phyloP scores from a whole-genome alignment of 805 yeast genomes.

The Yarrowia porcina region DNA sequence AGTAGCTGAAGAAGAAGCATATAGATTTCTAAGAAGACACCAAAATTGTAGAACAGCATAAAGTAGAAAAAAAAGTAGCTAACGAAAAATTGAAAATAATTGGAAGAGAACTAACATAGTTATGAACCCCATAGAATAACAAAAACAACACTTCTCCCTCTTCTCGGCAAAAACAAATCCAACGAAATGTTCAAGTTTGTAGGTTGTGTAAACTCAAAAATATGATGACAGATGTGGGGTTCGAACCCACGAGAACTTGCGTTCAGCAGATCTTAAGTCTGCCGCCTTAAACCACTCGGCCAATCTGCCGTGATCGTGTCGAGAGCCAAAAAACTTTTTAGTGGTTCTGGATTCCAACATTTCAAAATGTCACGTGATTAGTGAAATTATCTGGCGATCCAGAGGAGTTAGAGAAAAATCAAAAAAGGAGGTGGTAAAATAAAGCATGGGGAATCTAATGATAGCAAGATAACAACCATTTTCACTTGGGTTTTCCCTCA shows the following conservation, averaged over 20 bases:
- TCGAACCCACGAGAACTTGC: constrained; percentile 40
- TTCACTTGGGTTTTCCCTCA: neutral
- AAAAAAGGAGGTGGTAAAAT: neutral
- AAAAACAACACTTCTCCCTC: neutral
- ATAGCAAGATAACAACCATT: neutral
- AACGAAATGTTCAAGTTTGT: too few species aligned
- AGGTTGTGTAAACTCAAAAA: constrained; percentile 26
- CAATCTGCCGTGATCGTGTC: constrained; percentile 35
- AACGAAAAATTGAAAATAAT: neutral
- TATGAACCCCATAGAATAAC: too few species aligned
- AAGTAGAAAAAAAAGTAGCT: neutral
- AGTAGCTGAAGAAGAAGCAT: too few species aligned
- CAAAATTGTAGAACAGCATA: too few species aligned
- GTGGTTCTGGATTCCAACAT: neutral
- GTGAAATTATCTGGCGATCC: neutral
- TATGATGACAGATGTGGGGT: constrained; percentile 39
- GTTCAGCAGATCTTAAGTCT: constrained; percentile 41
- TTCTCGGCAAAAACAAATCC: neutral
- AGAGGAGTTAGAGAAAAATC: neutral
- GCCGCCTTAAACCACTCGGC: constrained; percentile 41
- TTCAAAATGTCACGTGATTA: constrained; percentile 2
- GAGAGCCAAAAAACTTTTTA: neutral
- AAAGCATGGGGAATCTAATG: neutral
- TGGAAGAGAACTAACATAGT: too few species aligned
- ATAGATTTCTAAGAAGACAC: too few species aligned